Base-by-base conservation (phyloP, 2,329 filamentous ascomycete genomes). In the Eutypa lata region DNA sequence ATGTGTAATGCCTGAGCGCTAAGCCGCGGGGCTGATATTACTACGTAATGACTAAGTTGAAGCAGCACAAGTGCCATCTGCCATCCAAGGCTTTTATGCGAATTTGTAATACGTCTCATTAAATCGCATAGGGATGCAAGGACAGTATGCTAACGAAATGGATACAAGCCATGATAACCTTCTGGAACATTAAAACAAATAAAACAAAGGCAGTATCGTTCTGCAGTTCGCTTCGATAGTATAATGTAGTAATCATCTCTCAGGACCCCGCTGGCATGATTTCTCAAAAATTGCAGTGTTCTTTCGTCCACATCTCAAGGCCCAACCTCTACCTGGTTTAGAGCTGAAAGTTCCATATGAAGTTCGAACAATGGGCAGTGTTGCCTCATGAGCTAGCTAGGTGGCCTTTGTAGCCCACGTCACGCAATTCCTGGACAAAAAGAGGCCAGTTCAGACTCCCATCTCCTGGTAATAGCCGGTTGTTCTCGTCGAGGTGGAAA, bases 401-500 rank as follows among this genome's bases (percentile, higher is more conserved):
- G 3, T 48, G 56, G 18, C 58, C 58, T 4, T 53, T 46, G 24
- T 60, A 60, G 13, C 54, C 53, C 7, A 56, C 50, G 26, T 60
- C 54, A 16, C 54, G 53, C 38, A 60, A 47, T 16, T 53, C 57
- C 42, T 51, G 26, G 28, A 60, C 19, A 46, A 60, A 54, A 3
- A 49, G 47, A 33, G 54, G 53, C 56, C 56, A 60, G 26, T 59
- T 48, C 31, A 60, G 11, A 21, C 33, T 54, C 7, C 58, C 58
- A 26, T 60, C 58, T 14, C 58, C 56, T 2, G 54, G 53, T 4
- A 56, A 45, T 11, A 57, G 54, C 26, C 54, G 53, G 40, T 60
- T 60, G 45, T 56, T 58, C 7, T 60, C 58, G 10, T 54, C 57
- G 33, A 60, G 54, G 50, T 60, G 56, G 38, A 60, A 48, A 51